Evolutionary conservation across 192 early-diverging fungal genomes (phyloP).

Genomic region (Backusella circina): DNA sequence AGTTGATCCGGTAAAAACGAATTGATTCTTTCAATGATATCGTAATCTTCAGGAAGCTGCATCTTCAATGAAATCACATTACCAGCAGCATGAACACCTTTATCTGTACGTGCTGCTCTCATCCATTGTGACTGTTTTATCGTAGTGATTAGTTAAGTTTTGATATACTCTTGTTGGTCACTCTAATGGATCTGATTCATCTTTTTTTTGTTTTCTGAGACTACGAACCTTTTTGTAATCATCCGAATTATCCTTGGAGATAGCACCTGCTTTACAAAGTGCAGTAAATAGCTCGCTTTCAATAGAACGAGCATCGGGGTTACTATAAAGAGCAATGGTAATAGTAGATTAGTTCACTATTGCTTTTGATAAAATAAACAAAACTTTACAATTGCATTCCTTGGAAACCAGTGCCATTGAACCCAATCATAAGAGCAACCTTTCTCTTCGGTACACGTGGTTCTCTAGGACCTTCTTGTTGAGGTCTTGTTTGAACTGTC

Average conservation of each 20-base stretch:
- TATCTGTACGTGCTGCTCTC: constrained; percentile 95
- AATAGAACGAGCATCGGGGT: constrained; percentile 77
- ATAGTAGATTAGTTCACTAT: neutral
- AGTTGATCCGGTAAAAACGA: constrained; percentile 81
- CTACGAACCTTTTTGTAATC: constrained; percentile 64
- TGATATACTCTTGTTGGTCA: neutral
- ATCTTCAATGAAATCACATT: constrained; percentile 94
- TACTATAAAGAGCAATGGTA: constrained; percentile 43
- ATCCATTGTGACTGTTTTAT: constrained; percentile 67
- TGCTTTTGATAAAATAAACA: neutral
- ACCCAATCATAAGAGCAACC: constrained; percentile 88
- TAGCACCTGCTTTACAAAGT: constrained; percentile 70
- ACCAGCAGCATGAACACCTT: constrained; percentile 97
- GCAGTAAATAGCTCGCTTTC: constrained; percentile 91
- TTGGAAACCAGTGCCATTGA: constrained; percentile 92
- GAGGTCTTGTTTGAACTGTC: constrained; percentile 10
- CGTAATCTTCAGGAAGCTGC: constrained; percentile 61
- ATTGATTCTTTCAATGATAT: constrained; percentile 81
- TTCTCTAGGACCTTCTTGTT: constrained; percentile 37
- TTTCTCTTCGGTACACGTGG: constrained; percentile 77
- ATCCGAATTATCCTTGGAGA: constrained; percentile 83
- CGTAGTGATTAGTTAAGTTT: neutral
- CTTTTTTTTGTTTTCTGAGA: no score
- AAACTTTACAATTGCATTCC: constrained; percentile 90
- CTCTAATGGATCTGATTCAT: neutral